Conservation (phyloP, 345 rosid species). For the Hibiscus trionum region DNA sequence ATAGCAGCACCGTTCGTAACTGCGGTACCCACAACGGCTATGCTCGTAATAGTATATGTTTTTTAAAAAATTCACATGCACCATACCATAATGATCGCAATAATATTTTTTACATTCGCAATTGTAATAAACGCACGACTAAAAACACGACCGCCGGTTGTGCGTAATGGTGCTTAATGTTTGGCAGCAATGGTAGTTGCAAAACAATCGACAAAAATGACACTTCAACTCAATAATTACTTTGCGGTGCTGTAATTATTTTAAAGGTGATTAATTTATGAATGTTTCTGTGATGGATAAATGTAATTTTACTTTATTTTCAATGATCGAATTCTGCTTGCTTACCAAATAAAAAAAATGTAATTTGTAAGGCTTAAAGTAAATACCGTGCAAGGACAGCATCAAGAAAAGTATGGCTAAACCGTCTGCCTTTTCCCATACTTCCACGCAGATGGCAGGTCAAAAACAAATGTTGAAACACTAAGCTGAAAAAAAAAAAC, state of each 20-base stretch:
- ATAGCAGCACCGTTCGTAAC: too few species aligned
- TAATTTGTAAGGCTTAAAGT: conserved; percentile 23
- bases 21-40: too few species aligned
- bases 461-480: conserved; percentile 31
- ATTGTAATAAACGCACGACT: too few species aligned
- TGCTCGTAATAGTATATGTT: too few species aligned
- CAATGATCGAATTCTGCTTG: too few species aligned
- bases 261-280: not conserved
- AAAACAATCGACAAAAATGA: conserved; percentile 19
- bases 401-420: conserved; percentile 40
- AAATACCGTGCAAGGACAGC: conserved; percentile 42
- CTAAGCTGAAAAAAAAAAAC: not conserved
- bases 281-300: not conserved
- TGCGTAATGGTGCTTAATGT: not conserved
- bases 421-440: conserved; percentile 26
- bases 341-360: not conserved
- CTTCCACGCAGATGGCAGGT: conserved; percentile 45
- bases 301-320: too few species aligned
- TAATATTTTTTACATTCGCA: too few species aligned
- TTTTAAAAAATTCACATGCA: too few species aligned
- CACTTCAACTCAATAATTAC: conserved; percentile 13
- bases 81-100: too few species aligned
- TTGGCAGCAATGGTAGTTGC: conserved; percentile 3
- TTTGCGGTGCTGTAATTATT: not conserved
- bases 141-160: too few species aligned